phyloP scores from a whole-genome alignment of 371 early-diverging fungal species.

The Funneliformis caledonium region DNA sequence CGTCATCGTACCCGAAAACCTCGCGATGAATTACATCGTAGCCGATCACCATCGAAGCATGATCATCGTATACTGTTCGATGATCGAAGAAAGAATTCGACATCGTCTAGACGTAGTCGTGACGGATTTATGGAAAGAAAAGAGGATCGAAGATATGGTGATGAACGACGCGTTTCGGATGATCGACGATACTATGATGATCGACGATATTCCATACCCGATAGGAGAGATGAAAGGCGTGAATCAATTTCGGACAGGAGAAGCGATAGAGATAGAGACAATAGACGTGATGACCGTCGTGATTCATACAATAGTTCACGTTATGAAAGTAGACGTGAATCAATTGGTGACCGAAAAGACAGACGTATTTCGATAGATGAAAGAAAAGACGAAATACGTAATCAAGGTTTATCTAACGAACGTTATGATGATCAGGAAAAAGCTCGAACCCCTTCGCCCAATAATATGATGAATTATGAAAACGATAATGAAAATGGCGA shows the following conservation, averaged over 20 bases:
- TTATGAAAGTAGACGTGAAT: slow-evolving; percentile 13
- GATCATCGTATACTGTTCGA: neutral
- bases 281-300: slow-evolving; percentile 5
- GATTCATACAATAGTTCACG: neutral
- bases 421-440: neutral
- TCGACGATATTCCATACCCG: neutral
- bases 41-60: slow-evolving; percentile 20
- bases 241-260: slow-evolving; percentile 8
- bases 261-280: neutral
- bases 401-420: slow-evolving; percentile 16
- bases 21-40: slow-evolving; percentile 1
- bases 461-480: neutral
- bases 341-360: neutral
- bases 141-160: slow-evolving; percentile 23
- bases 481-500: slow-evolving; percentile 3
- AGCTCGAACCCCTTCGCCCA: slow-evolving; percentile 6
- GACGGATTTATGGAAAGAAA: neutral
- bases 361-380: slow-evolving; percentile 26
- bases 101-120: slow-evolving; percentile 27
- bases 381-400: neutral
- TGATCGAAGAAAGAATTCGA: slow-evolving; percentile 5
- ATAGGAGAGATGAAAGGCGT: slow-evolving; percentile 22
- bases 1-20: neutral
- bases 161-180: too few species aligned
- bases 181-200: slow-evolving; percentile 14